Conservation (phyloP, 345 rosid species). For the Balakata baccata region DNA sequence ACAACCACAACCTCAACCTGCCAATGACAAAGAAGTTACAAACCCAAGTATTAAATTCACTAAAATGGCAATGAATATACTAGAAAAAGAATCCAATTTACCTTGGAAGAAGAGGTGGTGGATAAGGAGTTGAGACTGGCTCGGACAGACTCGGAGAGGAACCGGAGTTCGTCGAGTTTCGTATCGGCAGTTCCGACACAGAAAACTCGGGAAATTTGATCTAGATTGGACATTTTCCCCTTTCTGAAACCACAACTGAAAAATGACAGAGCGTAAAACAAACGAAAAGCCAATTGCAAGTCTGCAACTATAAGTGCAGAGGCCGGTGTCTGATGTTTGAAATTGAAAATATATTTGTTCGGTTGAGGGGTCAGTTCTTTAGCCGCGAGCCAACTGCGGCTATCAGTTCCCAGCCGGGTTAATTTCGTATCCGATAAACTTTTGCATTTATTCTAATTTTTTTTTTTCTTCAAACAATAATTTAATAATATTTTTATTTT, state of each 20-base stretch:
- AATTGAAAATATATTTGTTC: too few species aligned
- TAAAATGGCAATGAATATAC: not conserved
- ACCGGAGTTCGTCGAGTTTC: slow-evolving; percentile 76
- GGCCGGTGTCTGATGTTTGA: too few species aligned
- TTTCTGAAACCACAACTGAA: not conserved
- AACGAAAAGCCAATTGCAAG: too few species aligned
- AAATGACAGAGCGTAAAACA: not conserved
- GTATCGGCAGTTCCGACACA: slow-evolving; percentile 88
- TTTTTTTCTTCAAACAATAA: too few species aligned
- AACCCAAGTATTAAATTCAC: not conserved
- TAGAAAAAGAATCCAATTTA: slow-evolving; percentile 11
- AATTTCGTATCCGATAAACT: too few species aligned
- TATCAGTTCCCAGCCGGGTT: too few species aligned
- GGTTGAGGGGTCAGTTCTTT: too few species aligned
- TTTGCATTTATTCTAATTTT: too few species aligned
- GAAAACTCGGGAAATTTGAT: slow-evolving; percentile 41
- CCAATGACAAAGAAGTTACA: slow-evolving; percentile 3
- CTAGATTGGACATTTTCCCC: slow-evolving; percentile 19
- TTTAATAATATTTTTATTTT: too few species aligned
- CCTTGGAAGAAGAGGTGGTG: slow-evolving; percentile 44
- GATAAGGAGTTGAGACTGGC: slow-evolving; percentile 50
- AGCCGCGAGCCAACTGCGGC: too few species aligned
- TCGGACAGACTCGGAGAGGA: slow-evolving; percentile 61
- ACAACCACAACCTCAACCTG: slow-evolving; percentile 68
- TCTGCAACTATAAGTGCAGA: too few species aligned